Evolutionary conservation across 2,329 filamentous ascomycete species (phyloP).

Genomic region (Cladosporium sp.): DNA sequence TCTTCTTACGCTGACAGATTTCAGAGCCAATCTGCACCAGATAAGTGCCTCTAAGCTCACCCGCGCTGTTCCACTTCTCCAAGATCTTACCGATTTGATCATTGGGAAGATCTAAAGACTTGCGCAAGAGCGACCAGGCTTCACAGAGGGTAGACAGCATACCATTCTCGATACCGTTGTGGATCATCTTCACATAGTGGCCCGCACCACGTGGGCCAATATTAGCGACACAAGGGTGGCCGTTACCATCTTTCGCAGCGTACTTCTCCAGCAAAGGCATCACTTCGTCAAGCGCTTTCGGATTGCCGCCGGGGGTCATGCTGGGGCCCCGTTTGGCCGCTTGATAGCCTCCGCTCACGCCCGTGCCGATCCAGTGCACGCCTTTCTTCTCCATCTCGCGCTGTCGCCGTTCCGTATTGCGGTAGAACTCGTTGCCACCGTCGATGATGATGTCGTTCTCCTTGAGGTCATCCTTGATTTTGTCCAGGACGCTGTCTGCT

Average conservation of each 20-base stretch:
- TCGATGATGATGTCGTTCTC: conserved; percentile 60
- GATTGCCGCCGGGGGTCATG: conserved; percentile 56
- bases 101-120: background rate
- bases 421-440: conserved; percentile 59
- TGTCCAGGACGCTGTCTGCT: conserved; percentile 37
- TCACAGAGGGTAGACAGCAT: background rate
- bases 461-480: conserved; percentile 45
- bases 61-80: background rate
- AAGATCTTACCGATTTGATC: background rate
- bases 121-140: background rate
- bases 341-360: conserved; percentile 62
- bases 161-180: conserved; percentile 53
- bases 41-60: background rate
- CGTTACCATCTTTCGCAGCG: conserved; percentile 53
- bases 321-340: conserved; percentile 56
- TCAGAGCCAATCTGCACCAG: background rate
- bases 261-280: conserved; percentile 56
- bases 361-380: conserved; percentile 57
- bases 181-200: conserved; percentile 66
- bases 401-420: conserved; percentile 51
- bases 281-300: conserved; percentile 47
- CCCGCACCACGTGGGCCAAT: conserved; percentile 56
- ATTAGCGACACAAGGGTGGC: conserved; percentile 51
- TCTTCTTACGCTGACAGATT: background rate
- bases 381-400: conserved; percentile 47